Conservation (phyloP, 129 eudicot genomes). For the Saussurea involucrata region DNA sequence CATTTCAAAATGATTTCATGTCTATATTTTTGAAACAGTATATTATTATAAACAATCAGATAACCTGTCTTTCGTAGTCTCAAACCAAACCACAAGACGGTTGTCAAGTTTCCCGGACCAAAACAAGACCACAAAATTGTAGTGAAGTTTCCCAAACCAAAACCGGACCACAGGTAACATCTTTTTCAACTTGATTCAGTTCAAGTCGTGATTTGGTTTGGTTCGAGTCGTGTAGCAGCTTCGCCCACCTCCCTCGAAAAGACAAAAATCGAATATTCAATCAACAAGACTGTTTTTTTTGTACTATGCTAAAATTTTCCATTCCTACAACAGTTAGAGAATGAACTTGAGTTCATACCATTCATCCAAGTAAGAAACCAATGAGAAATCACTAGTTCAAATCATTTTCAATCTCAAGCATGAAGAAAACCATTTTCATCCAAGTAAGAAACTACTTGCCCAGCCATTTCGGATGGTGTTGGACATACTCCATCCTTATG, state of each 20-base stretch:
- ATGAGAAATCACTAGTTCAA: neutral
- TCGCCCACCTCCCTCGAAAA: neutral
- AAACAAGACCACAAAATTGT: too few relatives aligned
- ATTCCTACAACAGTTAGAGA: constrained; percentile 3
- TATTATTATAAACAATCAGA: too few relatives aligned
- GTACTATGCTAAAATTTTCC: neutral
- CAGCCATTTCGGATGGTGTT: constrained; percentile 81
- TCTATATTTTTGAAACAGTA: too few relatives aligned
- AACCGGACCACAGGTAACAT: neutral
- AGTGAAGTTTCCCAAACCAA: neutral
- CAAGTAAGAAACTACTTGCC: constrained; percentile 73
- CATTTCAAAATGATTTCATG: too few relatives aligned
- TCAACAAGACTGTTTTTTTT: neutral
- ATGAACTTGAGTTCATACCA: constrained; percentile 2
- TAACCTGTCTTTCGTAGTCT: too few relatives aligned
- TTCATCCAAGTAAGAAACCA: neutral
- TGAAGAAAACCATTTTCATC: constrained; percentile 72
- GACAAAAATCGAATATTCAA: neutral
- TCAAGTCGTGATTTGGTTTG: neutral
- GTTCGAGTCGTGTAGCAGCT: neutral
- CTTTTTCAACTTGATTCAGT: neutral
- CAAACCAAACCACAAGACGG: too few relatives aligned
- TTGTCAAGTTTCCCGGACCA: too few relatives aligned
- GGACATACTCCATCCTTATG: constrained; percentile 69
- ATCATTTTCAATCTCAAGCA: constrained; percentile 25